Percentiles rank a stretch among this genome's conserved stretches.
phyloP scores from a whole-genome alignment of 148 eudicot species.

The Mesembryanthemum crystallinum region DNA sequence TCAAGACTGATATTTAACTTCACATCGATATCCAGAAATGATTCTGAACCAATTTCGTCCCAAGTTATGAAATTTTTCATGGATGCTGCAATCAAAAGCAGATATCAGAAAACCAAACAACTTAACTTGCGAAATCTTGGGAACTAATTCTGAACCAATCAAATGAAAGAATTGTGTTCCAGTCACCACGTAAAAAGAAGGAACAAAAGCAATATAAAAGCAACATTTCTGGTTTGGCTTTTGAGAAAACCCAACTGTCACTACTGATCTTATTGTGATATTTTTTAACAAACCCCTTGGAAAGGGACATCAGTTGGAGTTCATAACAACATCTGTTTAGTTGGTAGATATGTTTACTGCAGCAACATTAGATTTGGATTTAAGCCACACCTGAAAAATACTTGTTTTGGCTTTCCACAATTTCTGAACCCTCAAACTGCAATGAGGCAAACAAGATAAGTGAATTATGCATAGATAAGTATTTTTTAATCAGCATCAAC shows the following conservation, averaged over 20 bases:
- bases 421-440: constrained; percentile 90
- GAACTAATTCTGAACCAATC: background rate
- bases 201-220: background rate
- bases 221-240: background rate
- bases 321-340: background rate
- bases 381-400: constrained; percentile 63
- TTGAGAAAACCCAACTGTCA: too few species aligned
- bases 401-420: constrained; percentile 58
- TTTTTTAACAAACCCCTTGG: background rate
- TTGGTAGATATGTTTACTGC: constrained; percentile 1
- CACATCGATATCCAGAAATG: constrained; percentile 70
- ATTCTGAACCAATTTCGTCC: constrained; percentile 47
- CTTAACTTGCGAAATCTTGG: too few species aligned
- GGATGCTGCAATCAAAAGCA: constrained; percentile 55
- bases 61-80: constrained; percentile 75
- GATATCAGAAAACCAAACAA: background rate
- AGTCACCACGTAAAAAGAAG: background rate
- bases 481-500: background rate
- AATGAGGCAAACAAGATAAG: constrained; percentile 25
- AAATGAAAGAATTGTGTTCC: background rate
- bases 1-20: constrained; percentile 61
- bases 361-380: constrained; percentile 9
- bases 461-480: background rate
- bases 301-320: background rate
- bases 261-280: background rate